Evolutionary conservation across 108 stramenopile species (phyloP).

Genomic region (Bacterosira constricta): DNA sequence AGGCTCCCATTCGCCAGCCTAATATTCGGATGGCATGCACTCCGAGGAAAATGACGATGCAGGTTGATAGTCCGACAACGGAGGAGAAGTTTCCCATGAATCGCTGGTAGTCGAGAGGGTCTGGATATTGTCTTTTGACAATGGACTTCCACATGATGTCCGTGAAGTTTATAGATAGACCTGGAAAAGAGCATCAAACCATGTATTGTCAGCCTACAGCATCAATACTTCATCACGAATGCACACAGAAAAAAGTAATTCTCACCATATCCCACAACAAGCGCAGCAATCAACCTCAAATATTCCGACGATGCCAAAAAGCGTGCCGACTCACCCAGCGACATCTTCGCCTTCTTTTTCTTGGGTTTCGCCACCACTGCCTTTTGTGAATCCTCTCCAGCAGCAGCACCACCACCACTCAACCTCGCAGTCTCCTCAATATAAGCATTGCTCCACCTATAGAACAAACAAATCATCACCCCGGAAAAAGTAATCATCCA

Average conservation of each 20-base stretch:
- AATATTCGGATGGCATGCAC: slow-evolving; percentile 89
- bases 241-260: background rate
- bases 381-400: background rate
- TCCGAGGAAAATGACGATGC: slow-evolving; percentile 93
- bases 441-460: slow-evolving; percentile 64
- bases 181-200: background rate
- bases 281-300: slow-evolving; percentile 84
- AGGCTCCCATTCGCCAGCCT: slow-evolving; percentile 93
- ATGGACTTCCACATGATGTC: slow-evolving; percentile 97
- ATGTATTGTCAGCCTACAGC: background rate
- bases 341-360: slow-evolving; percentile 85
- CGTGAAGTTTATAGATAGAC: slow-evolving; percentile 95
- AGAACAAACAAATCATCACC: slow-evolving; percentile 83
- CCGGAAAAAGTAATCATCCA: slow-evolving; percentile 76
- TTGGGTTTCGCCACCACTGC: slow-evolving; percentile 39
- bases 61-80: slow-evolving; percentile 82
- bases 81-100: slow-evolving; percentile 96
- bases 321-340: slow-evolving; percentile 82
- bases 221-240: background rate
- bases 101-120: slow-evolving; percentile 89
- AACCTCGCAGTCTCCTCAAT: slow-evolving; percentile 56
- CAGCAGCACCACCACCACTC: background rate
- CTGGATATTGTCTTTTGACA: slow-evolving; percentile 91
- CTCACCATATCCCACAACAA: slow-evolving; percentile 91
- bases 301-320: slow-evolving; percentile 92